phyloP scores from a whole-genome alignment of 176 grass and related monocot species.

The Bromus sterilis region DNA sequence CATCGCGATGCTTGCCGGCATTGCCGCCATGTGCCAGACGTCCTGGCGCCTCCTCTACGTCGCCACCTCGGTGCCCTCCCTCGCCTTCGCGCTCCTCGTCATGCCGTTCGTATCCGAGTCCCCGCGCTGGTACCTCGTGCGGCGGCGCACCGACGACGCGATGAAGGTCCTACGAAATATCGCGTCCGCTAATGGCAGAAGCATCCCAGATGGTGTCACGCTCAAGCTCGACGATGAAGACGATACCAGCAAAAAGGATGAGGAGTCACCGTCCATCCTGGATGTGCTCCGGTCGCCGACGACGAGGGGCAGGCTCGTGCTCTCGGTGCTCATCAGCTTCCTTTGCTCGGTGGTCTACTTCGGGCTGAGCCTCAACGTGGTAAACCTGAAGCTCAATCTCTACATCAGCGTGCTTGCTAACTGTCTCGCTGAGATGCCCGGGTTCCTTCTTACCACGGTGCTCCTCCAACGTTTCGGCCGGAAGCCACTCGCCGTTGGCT shows the following conservation, averaged over 20 bases:
- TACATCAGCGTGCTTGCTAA: slow-evolving; percentile 68
- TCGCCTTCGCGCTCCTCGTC: slow-evolving; percentile 35
- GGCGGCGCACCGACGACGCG: slow-evolving; percentile 37
- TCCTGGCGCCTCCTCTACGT: slow-evolving; percentile 71
- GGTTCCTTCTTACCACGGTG: slow-evolving; percentile 51
- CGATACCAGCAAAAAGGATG: background rate
- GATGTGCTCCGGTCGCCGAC: slow-evolving; percentile 54
- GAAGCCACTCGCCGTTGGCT: slow-evolving; percentile 54
- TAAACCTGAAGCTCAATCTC: slow-evolving; percentile 86
- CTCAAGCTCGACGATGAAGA: slow-evolving; percentile 55
- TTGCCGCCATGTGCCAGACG: slow-evolving; percentile 44
- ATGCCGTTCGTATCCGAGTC: slow-evolving; percentile 75
- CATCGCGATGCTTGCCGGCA: slow-evolving; percentile 49
- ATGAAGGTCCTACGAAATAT: slow-evolving; percentile 43
- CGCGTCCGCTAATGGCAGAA: slow-evolving; percentile 33
- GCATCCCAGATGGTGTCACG: slow-evolving; percentile 25
- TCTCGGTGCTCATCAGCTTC: slow-evolving; percentile 54
- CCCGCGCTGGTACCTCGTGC: slow-evolving; percentile 79
- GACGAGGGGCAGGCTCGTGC: slow-evolving; percentile 48
- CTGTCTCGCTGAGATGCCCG: slow-evolving; percentile 65
- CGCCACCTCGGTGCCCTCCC: slow-evolving; percentile 59
- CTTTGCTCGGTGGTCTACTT: slow-evolving; percentile 65
- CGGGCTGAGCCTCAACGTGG: slow-evolving; percentile 85
- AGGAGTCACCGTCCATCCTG: slow-evolving; percentile 2
- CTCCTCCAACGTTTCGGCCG: slow-evolving; percentile 53